Evolutionary conservation across 164 flowering plant genomes (phyloP).

Genomic region (Aristolochia fimbriata): DNA sequence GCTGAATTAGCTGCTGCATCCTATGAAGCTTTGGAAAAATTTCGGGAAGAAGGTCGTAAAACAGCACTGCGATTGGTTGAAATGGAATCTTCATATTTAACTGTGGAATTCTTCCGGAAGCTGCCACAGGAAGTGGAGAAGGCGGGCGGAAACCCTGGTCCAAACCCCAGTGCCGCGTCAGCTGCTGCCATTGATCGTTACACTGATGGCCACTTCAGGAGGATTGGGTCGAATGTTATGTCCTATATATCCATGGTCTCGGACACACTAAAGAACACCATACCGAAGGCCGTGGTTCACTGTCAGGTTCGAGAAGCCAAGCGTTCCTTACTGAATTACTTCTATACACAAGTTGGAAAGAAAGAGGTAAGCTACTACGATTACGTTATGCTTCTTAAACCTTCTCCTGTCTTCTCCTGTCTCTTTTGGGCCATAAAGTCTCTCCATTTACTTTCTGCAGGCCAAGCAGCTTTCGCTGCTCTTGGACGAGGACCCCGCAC

Average conservation of each 20-base stretch:
- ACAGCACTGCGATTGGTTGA: conserved; percentile 53
- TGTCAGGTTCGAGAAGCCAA: conserved; percentile 72
- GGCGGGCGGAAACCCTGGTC: conserved; percentile 30
- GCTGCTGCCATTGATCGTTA: conserved; percentile 34
- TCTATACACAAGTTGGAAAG: conserved; percentile 56
- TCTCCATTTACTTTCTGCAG: conserved; percentile 19
- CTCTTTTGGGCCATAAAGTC: background rate
- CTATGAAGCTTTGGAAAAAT: conserved; percentile 49
- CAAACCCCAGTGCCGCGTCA: background rate
- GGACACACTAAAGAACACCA: conserved; percentile 38
- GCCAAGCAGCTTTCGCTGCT: conserved; percentile 53
- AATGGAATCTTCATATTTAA: conserved; percentile 64
- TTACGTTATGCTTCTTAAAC: too few species aligned
- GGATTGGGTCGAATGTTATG: conserved; percentile 53
- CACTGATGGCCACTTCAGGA: conserved; percentile 45
- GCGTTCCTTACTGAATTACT: conserved; percentile 38
- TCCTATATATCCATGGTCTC: conserved; percentile 48
- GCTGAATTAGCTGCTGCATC: conserved; percentile 42
- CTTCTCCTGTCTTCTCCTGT: background rate
- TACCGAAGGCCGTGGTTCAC: conserved; percentile 62
- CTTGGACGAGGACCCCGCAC: conserved; percentile 81
- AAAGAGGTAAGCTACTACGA: conserved; percentile 37
- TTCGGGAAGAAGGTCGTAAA: conserved; percentile 52
- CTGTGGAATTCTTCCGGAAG: conserved; percentile 56
- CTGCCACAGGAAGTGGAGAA: conserved; percentile 54